These are phyloP conservation scores for Trichosporon asahii DNA, from an alignment of 1,284 basidiomycete species.

Conservation along the genomic window DNA sequence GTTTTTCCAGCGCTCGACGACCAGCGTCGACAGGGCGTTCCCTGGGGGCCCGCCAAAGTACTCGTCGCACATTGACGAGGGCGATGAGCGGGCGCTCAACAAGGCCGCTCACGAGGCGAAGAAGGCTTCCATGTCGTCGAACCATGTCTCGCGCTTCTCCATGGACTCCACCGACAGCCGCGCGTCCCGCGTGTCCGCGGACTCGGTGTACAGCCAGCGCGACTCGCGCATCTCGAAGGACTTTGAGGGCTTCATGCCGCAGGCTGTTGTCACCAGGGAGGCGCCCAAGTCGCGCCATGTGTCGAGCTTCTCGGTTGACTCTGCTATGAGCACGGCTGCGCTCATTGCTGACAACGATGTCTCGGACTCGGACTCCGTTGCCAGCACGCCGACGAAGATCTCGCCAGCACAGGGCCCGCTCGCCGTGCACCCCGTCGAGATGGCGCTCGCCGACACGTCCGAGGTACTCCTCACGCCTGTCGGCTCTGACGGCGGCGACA, in stretches of 20 bases:
- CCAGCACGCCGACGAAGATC: background rate
- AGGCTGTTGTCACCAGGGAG: background rate
- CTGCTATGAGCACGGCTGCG: background rate
- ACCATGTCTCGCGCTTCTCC: background rate
- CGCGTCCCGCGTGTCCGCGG: background rate
- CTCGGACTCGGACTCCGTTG: background rate
- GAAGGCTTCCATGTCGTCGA: background rate
- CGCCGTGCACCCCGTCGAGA: background rate
- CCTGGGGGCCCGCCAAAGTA: constrained; percentile 1
- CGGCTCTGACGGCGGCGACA: background rate
- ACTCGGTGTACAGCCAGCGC: background rate
- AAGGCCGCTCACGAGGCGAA: background rate
- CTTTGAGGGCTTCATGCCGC: background rate
- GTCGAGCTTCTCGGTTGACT: constrained; percentile 1
- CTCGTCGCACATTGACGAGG: background rate
- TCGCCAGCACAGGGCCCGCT: background rate
- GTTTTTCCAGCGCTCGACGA: background rate
- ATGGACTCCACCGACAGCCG: background rate
- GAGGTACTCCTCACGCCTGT: constrained; percentile 2
- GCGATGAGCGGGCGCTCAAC: background rate
- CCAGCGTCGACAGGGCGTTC: background rate
- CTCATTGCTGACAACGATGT: constrained; percentile 2
- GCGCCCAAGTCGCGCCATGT: constrained; percentile 1
- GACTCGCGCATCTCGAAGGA: background rate
- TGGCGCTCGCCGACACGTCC: background rate